Evolutionary conservation across 495 filamentous ascomycete genomes (phyloP).

Genomic region (Astrothelium macrocarpum): DNA sequence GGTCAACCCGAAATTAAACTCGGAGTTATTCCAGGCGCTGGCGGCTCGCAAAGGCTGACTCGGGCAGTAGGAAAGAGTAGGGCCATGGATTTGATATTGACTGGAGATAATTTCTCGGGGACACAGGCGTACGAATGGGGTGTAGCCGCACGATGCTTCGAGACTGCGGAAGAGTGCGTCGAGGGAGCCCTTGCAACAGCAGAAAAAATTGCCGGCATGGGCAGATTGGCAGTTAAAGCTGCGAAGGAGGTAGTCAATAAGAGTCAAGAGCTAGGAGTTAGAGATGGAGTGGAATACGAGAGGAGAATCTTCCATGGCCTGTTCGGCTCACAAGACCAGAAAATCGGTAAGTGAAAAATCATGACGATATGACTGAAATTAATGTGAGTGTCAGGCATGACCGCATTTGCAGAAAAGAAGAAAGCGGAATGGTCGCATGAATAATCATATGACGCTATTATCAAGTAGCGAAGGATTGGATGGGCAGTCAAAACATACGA

Average conservation of each 20-base stretch:
- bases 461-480: background rate
- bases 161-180: slow-evolving; percentile 71
- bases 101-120: slow-evolving; percentile 70
- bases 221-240: slow-evolving; percentile 71
- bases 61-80: slow-evolving; percentile 75
- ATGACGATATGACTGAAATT: background rate
- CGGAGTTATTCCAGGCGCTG: slow-evolving; percentile 84
- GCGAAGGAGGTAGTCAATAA: slow-evolving; percentile 97
- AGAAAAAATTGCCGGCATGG: slow-evolving; percentile 77
- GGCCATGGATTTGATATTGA: slow-evolving; percentile 93
- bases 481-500: no score
- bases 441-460: slow-evolving; percentile 34
- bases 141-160: slow-evolving; percentile 71
- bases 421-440: slow-evolving; percentile 85
- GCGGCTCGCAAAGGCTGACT: slow-evolving; percentile 83
- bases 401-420: slow-evolving; percentile 87
- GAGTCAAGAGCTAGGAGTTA: slow-evolving; percentile 75
- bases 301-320: slow-evolving; percentile 80
- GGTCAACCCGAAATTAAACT: slow-evolving; percentile 96
- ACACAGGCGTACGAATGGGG: slow-evolving; percentile 84
- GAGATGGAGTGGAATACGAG: slow-evolving; percentile 92
- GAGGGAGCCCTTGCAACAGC: slow-evolving; percentile 70
- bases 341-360: slow-evolving; percentile 55
- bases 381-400: slow-evolving; percentile 54
- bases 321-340: slow-evolving; percentile 93